Conservation (phyloP, 345 rosid species). For the Gossypium raimondii region DNA sequence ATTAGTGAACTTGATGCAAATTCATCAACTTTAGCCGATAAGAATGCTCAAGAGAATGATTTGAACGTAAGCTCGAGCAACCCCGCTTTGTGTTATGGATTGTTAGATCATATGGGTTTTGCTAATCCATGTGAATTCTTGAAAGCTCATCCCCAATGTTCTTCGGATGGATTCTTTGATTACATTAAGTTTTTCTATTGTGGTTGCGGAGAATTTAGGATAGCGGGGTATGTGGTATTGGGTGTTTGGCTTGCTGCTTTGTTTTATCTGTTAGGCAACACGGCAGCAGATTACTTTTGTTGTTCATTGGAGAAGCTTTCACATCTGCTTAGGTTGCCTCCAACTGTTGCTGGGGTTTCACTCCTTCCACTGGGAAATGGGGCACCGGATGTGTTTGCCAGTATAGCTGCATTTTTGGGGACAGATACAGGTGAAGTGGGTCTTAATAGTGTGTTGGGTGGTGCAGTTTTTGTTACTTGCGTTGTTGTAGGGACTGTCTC, state of each 20-base stretch:
- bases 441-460: conserved; percentile 85
- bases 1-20: conserved; percentile 21
- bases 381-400: conserved; percentile 91
- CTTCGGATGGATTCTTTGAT: conserved; percentile 71
- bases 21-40: conserved; percentile 19
- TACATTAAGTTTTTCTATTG: conserved; percentile 78
- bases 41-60: conserved; percentile 20
- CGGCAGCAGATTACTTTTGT: conserved; percentile 91
- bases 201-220: conserved; percentile 41
- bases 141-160: conserved; percentile 56
- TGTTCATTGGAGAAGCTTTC: conserved; percentile 86
- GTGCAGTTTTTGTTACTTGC: conserved; percentile 82
- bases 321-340: conserved; percentile 60
- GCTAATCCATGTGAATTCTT: conserved; percentile 52
- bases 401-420: conserved; percentile 87
- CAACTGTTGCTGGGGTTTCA: conserved; percentile 82
- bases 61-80: conserved; percentile 19
- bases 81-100: conserved; percentile 41
- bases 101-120: conserved; percentile 41
- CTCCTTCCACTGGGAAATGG: conserved; percentile 95
- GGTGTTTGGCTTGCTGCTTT: conserved; percentile 71
- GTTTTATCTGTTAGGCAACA: conserved; percentile 85
- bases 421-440: conserved; percentile 73
- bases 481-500: conserved; percentile 81
- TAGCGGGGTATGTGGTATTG: conserved; percentile 49